Conservation (phyloP, 805 yeast species). For the Brettanomyces anomalus region DNA sequence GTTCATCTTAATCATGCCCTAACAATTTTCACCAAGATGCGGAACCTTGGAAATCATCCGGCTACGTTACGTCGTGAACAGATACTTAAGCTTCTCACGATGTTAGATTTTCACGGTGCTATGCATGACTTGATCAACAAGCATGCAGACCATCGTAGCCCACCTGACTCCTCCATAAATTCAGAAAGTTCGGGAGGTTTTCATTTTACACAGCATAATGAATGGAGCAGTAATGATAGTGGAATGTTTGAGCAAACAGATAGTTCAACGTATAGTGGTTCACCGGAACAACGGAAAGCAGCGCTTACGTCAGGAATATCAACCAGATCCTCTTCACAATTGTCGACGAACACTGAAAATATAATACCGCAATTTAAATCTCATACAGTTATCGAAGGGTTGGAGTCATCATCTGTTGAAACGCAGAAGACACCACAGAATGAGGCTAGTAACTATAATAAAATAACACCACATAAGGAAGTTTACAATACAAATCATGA, state of each 20-base stretch:
- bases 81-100: slow-evolving; percentile 50
- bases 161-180: slow-evolving; percentile 19
- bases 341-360: not conserved
- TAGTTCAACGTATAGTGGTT: too few species aligned
- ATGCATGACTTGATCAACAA: slow-evolving; percentile 48
- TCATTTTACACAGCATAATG: slow-evolving; percentile 3
- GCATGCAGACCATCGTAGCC: slow-evolving; percentile 40
- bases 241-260: too few species aligned
- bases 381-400: not conserved
- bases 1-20: slow-evolving; percentile 69
- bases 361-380: not conserved
- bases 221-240: too few species aligned
- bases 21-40: slow-evolving; percentile 62
- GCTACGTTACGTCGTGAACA: slow-evolving; percentile 71
- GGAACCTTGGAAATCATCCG: slow-evolving; percentile 70
- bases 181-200: slow-evolving; percentile 9
- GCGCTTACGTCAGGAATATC: not conserved
- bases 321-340: not conserved
- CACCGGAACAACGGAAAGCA: not conserved
- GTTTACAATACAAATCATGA: not conserved
- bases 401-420: not conserved
- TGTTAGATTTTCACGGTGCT: slow-evolving; percentile 60
- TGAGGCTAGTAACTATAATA: not conserved
- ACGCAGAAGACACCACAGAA: not conserved
- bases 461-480: not conserved